Conservation (phyloP, 768 basidiomycete species). For the Termitomyces heimii region DNA sequence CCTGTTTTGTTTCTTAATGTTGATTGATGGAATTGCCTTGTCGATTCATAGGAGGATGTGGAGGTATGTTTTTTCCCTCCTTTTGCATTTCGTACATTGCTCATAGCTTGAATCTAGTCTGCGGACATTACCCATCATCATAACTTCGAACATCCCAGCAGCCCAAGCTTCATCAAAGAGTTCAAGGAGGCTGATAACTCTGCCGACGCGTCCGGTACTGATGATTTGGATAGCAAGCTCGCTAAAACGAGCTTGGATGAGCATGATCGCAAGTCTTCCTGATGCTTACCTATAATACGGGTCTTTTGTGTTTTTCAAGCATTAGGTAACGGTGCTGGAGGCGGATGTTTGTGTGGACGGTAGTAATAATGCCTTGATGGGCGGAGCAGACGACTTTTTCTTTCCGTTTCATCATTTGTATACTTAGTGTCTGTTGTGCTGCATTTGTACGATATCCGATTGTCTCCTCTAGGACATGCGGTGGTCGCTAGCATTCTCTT, state of each 20-base stretch:
- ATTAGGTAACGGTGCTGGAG: not conserved
- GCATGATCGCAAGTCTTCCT: constrained; percentile 7
- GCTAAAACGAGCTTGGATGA: constrained; percentile 24
- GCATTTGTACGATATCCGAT: not conserved
- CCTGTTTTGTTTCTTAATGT: not conserved
- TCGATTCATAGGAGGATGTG: constrained; percentile 26
- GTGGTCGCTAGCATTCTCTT: not conserved
- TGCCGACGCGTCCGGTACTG: constrained; percentile 5
- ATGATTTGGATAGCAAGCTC: constrained; percentile 23
- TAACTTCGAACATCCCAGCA: constrained; percentile 19
- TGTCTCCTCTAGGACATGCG: not conserved
- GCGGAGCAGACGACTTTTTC: not conserved
- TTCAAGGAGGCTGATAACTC: constrained; percentile 21
- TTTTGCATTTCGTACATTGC: not conserved
- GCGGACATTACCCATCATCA: constrained; percentile 47
- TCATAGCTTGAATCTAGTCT: constrained; percentile 17
- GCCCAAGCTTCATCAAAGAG: not conserved
- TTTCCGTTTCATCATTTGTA: not conserved
- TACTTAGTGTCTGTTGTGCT: not conserved
- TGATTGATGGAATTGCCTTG: not conserved
- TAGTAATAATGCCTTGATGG: too few relatives aligned
- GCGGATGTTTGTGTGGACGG: too few relatives aligned
- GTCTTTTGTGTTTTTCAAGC: not conserved
- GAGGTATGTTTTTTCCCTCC: constrained; percentile 14
- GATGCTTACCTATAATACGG: too few relatives aligned